Evolutionary conservation across 495 filamentous ascomycete genomes (phyloP), one percentile per base, ranked within the genome.

Genomic region (Parachaetomium inaequale): DNA sequence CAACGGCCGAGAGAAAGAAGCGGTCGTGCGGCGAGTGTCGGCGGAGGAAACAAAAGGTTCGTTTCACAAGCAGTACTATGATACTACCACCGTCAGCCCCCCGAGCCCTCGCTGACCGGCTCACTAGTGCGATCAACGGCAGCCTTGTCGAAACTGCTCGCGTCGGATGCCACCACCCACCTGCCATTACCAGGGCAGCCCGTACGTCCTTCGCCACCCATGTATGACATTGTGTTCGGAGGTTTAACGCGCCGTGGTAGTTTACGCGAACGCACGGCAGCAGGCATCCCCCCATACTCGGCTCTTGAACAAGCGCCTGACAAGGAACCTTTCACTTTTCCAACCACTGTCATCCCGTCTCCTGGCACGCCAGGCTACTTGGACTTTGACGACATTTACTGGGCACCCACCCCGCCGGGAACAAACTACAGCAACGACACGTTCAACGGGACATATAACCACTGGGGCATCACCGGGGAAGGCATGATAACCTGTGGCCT

Each of bases 21-120:
- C 54, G 59, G 8, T 62, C 64, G 12, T 66, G 64, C 34, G 19
- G 54, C 50, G 64, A 66, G 29, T 66, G 64, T 14, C 53, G 64
- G 1, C 53, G 64, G 8, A 23, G 64, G 15, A 66, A 66, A n/a
- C 64, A 66, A 51, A 66, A 66, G 55, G 64, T 62, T 7, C 1
- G 47, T 12, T 28, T 6, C 0, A 38, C 14, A 38, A 47, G 26
- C 55, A n/a, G 17, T 5, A 4, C 40, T 7, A 23, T 1, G 12
- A 23, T 7, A n/a, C 10, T 7, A 32, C 19, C 47, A 1, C 29
- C 34, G 12, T 8, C 25, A 19, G 7, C 25, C 2, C 7, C 53
- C 8, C 29, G n/a, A n/a, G n/a, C n/a, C n/a, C n/a, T n/a, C n/a
- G n/a, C 23, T 38, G 12, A 10, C n/a, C 11, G 14, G 1, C 23